These are phyloP conservation scores for Calonectria multiphialidica DNA, from an alignment of 2,329 filamentous ascomycete species.

Conservation along the genomic window DNA sequence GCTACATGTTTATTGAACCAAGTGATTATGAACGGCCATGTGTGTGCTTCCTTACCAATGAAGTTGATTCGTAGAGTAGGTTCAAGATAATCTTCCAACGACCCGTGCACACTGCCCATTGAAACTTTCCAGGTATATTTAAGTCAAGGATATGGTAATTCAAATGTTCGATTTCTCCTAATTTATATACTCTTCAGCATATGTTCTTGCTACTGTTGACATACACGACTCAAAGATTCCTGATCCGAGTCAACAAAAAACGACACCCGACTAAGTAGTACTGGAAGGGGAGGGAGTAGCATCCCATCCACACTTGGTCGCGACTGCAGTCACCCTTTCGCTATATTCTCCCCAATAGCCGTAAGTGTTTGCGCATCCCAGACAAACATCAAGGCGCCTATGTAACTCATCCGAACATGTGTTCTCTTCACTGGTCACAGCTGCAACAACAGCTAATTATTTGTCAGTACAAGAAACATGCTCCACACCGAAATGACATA, in stretches of 20 bases:
- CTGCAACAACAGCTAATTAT: not conserved
- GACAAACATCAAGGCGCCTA: not conserved
- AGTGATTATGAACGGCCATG: no score
- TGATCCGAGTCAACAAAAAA: not conserved
- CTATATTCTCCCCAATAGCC: not conserved
- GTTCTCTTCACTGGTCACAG: not conserved
- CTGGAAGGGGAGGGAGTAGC: not conserved
- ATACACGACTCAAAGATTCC: no score
- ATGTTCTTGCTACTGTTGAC: no score
- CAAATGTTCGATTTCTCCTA: no score
- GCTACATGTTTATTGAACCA: no score
- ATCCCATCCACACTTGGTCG: not conserved
- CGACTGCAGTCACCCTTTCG: not conserved
- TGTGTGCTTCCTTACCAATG: no score
- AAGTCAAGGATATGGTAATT: no score
- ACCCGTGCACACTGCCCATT: no score
- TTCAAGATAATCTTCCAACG: no score
- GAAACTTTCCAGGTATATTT: no score
- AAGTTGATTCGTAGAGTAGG: no score
- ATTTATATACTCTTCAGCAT: no score
- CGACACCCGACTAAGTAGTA: not conserved
- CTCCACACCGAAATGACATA: not conserved
- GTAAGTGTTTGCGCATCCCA: not conserved
- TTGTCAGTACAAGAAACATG: not conserved
- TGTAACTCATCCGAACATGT: not conserved